phyloP scores from a whole-genome alignment of 2,329 filamentous ascomycete species.

The Passalora sequoiae region DNA sequence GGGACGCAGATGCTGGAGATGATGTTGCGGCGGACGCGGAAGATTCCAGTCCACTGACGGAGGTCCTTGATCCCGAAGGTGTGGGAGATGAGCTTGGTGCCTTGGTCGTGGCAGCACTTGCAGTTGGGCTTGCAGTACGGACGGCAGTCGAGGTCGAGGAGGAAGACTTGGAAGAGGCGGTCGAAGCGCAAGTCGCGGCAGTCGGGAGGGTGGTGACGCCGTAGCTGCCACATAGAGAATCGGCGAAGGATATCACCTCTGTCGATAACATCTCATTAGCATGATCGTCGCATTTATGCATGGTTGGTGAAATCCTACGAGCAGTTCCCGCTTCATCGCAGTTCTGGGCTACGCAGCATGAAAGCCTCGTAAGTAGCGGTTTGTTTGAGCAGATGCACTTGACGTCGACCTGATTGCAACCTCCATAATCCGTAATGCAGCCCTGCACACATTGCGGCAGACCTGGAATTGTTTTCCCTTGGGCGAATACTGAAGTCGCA shows the following conservation, averaged over 20 bases:
- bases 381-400: conserved; percentile 41
- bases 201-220: conserved; percentile 38
- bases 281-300: no score
- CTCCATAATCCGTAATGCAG: conserved; percentile 38
- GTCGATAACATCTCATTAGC: not conserved
- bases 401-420: conserved; percentile 37
- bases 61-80: not conserved
- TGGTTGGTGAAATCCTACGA: not conserved
- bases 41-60: not conserved
- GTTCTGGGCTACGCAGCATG: conserved; percentile 39
- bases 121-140: not conserved
- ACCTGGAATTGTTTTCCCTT: conserved; percentile 17
- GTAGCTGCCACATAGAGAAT: conserved; percentile 37
- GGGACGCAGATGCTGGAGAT: not conserved
- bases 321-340: conserved; percentile 31
- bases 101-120: conserved; percentile 5
- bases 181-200: conserved; percentile 34
- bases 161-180: conserved; percentile 17
- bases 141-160: conserved; percentile 9
- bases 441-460: conserved; percentile 30
- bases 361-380: conserved; percentile 33
- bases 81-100: not conserved
- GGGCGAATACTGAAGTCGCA: conserved; percentile 17
- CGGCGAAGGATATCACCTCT: conserved; percentile 42
- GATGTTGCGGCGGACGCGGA: not conserved